Evolutionary conservation across 1,284 basidiomycete species (phyloP).

Genomic region (Boletus austroedulis): DNA sequence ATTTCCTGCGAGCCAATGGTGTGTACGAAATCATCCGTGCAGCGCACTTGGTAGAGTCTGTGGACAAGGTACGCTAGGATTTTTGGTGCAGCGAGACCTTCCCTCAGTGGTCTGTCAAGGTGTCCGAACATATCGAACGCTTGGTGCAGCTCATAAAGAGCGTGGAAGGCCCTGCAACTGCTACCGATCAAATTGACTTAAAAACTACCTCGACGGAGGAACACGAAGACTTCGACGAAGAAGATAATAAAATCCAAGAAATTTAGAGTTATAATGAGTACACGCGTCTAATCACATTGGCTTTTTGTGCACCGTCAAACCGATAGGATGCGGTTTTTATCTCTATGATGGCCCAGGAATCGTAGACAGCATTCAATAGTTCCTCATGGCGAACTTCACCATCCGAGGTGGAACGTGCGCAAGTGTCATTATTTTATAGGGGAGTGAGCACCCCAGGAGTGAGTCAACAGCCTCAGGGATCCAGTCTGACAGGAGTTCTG

Average conservation of each 20-base stretch:
- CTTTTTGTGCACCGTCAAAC: conserved; percentile 3
- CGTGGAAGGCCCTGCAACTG: conserved; percentile 56
- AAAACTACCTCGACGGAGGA: conserved; percentile 25
- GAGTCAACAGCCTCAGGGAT: conserved; percentile 23
- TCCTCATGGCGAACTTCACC: not conserved
- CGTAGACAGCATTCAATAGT: not conserved
- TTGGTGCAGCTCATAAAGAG: conserved; percentile 75
- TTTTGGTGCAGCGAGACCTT: conserved; percentile 6
- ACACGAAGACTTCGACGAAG: conserved; percentile 42
- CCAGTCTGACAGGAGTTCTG: conserved; percentile 15
- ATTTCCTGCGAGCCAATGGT: conserved; percentile 76
- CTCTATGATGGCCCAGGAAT: not conserved
- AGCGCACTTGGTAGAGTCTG: conserved; percentile 77
- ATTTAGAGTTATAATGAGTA: conserved; percentile 38
- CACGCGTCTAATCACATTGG: conserved; percentile 10
- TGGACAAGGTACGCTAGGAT: conserved; percentile 62
- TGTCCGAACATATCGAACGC: conserved; percentile 66
- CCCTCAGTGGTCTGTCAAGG: conserved; percentile 37
- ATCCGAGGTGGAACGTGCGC: conserved; percentile 1
- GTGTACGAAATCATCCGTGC: conserved; percentile 86
- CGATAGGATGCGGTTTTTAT: conserved; percentile 2
- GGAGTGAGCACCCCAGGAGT: conserved; percentile 15
- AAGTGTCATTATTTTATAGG: not conserved
- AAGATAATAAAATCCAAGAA: conserved; percentile 56
- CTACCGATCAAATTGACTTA: conserved; percentile 31